A percentile compares a stretch with the other conserved stretches of the same genome.
These are phyloP conservation scores for Arctium minus DNA, from an alignment of 129 eudicot genomes.

Conservation along the genomic window DNA sequence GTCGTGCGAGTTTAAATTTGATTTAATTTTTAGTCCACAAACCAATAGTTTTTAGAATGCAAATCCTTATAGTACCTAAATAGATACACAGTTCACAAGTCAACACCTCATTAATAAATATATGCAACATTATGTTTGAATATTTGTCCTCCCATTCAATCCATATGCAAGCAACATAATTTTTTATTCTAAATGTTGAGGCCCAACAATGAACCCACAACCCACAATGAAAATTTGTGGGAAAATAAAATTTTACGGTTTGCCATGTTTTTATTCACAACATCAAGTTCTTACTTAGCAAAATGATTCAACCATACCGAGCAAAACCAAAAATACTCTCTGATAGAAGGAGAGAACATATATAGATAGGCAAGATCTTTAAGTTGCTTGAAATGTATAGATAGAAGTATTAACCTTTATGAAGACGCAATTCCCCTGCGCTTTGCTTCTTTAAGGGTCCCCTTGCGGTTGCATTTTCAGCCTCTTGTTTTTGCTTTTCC, in stretches of 20 bases:
- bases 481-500: conserved; percentile 41
- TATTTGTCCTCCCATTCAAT: neutral
- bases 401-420: conserved; percentile 33
- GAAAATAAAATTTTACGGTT: no score
- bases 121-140: neutral
- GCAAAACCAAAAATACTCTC: neutral
- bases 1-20: neutral
- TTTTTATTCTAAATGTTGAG: neutral
- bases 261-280: neutral
- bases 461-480: conserved; percentile 33
- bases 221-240: neutral
- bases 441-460: conserved; percentile 38
- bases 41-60: neutral
- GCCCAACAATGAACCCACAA: neutral
- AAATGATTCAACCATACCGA: neutral
- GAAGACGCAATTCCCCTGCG: conserved; percentile 43
- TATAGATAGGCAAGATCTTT: neutral
- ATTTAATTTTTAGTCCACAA: neutral
- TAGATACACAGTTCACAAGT: neutral
- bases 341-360: neutral
- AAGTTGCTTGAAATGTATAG: neutral
- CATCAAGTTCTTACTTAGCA: neutral
- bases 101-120: neutral
- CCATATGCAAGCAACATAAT: neutral
- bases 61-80: neutral